Percentiles rank a stretch among this genome's conserved stretches.
Conservation (phyloP, 108 stramenopile species). For the Cyclotella distinguenda region DNA sequence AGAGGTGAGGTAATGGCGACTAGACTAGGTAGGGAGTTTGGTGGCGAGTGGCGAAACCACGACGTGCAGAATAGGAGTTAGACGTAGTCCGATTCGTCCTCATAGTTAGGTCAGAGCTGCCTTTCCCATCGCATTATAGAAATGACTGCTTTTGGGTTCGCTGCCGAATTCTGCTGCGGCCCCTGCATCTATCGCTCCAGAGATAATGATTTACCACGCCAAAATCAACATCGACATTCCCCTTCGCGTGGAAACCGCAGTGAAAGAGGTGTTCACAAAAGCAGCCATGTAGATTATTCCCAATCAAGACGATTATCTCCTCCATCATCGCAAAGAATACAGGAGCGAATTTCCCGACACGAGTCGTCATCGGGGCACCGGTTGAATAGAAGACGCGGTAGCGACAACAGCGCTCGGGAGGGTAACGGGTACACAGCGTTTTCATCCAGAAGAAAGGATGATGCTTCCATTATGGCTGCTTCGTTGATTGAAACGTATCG, state of each 20-base stretch:
- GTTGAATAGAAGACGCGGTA: background rate
- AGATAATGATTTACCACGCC: background rate
- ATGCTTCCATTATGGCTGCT: slow-evolving; percentile 30
- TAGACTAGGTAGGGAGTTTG: no score
- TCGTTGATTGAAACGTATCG: slow-evolving; percentile 31
- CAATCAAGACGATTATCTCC: background rate
- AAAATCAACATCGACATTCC: background rate
- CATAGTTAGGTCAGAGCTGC: no score
- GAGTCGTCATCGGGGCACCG: background rate
- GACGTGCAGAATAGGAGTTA: no score
- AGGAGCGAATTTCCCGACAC: background rate
- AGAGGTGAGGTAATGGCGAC: no score
- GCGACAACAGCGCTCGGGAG: background rate
- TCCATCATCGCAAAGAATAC: background rate
- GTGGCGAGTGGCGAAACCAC: no score
- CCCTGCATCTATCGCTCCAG: background rate
- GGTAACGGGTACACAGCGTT: background rate
- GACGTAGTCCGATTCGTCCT: no score
- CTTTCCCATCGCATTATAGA: background rate
- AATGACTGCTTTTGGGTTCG: background rate
- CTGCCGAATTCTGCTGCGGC: background rate
- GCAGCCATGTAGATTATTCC: background rate
- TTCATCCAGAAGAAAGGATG: slow-evolving; percentile 14
- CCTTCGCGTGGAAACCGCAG: background rate
- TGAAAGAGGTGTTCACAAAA: slow-evolving; percentile 12